phyloP scores from a whole-genome alignment of 2,329 filamentous ascomycete genomes.

The Aureobasidium sp. region DNA sequence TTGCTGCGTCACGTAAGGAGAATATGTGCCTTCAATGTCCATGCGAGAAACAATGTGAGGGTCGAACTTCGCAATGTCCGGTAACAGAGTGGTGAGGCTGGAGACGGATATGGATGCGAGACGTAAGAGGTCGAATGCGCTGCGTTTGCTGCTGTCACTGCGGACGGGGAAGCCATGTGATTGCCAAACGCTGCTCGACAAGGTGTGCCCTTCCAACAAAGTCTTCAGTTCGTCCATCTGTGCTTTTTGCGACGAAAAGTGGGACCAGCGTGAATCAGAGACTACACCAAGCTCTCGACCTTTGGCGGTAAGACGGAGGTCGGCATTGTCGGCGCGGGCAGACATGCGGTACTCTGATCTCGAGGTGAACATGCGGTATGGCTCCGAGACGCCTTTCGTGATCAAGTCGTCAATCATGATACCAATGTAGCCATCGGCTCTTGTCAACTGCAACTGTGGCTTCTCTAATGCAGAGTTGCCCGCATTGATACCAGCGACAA shows the following conservation, averaged over 20 bases:
- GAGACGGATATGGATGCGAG: conserved; percentile 53
- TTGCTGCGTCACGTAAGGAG: conserved; percentile 76
- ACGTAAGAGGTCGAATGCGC: conserved; percentile 73
- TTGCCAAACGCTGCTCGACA: conserved; percentile 61
- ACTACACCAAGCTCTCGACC: conserved; percentile 73
- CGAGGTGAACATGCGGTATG: conserved; percentile 97
- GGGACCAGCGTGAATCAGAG: conserved; percentile 67
- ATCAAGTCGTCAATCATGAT: conserved; percentile 98
- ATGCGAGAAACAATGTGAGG: conserved; percentile 61
- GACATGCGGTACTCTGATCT: conserved; percentile 94
- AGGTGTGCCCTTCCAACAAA: conserved; percentile 51
- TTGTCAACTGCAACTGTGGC: conserved; percentile 59
- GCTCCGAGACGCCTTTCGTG: conserved; percentile 93
- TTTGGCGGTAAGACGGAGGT: conserved; percentile 72
- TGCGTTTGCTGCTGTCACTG: conserved; percentile 59
- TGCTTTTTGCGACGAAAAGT: conserved; percentile 57
- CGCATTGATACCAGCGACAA: conserved; percentile 90
- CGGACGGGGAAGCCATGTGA: conserved; percentile 62
- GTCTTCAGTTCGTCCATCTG: conserved; percentile 62
- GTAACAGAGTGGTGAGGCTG: conserved; percentile 49
- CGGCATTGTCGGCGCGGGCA: conserved; percentile 87
- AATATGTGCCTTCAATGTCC: conserved; percentile 75
- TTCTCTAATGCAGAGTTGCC: conserved; percentile 68
- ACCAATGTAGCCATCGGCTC: conserved; percentile 91
- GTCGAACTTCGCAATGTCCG: conserved; percentile 48